A percentile compares a stretch with the other conserved stretches of the same genome.
These are phyloP conservation scores for Zangia roseola DNA, from an alignment of 768 basidiomycete species.

Conservation along the genomic window DNA sequence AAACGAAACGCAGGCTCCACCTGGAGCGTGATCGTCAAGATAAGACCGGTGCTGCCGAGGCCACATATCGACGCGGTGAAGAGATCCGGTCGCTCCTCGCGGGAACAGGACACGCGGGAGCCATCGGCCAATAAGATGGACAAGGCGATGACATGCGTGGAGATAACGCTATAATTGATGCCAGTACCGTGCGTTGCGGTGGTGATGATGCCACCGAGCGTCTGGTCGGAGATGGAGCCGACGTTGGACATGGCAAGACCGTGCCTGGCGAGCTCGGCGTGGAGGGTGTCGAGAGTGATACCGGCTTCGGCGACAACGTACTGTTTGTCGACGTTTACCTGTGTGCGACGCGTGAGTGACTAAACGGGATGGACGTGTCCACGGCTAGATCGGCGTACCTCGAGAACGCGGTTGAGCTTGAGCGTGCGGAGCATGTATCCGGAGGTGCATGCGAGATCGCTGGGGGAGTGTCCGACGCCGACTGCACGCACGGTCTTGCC, in stretches of 20 bases:
- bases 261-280: slow-evolving; percentile 59
- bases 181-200: slow-evolving; percentile 97
- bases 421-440: slow-evolving; percentile 84
- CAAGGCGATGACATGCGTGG: slow-evolving; percentile 74
- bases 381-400: slow-evolving; percentile 53
- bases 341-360: background rate
- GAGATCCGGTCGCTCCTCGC: slow-evolving; percentile 61
- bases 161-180: slow-evolving; percentile 73
- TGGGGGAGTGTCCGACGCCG: slow-evolving; percentile 91
- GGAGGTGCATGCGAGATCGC: slow-evolving; percentile 87
- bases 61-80: slow-evolving; percentile 92
- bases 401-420: slow-evolving; percentile 66
- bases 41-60: slow-evolving; percentile 86
- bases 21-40: slow-evolving; percentile 72
- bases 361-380: slow-evolving; percentile 13
- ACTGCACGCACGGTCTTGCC: slow-evolving; percentile 72
- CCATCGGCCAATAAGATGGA: slow-evolving; percentile 79
- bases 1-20: slow-evolving; percentile 84
- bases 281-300: slow-evolving; percentile 73
- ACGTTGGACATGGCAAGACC: slow-evolving; percentile 87
- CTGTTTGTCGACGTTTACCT: slow-evolving; percentile 71
- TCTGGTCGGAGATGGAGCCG: slow-evolving; percentile 96
- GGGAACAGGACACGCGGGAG: slow-evolving; percentile 63
- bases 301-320: slow-evolving; percentile 76
- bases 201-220: slow-evolving; percentile 86